Conservation (phyloP, 2,329 filamentous ascomycete species). For the Aspergillus ustus region DNA sequence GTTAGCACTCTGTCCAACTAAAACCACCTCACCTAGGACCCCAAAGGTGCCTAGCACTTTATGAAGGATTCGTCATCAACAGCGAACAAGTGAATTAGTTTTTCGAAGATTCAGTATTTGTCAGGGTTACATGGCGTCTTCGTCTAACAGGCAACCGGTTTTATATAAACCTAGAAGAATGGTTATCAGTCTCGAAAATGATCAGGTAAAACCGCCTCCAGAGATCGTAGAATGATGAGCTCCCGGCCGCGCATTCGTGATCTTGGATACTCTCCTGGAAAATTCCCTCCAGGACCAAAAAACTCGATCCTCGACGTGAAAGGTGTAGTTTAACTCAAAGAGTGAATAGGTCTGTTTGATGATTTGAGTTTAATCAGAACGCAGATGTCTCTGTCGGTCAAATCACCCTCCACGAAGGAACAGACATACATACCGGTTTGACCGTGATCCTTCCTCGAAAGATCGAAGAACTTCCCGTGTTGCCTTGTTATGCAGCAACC, state of each 20-base stretch:
- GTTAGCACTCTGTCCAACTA: neutral
- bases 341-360: neutral
- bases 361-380: neutral
- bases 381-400: neutral
- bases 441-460: neutral
- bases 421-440: neutral
- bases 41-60: neutral
- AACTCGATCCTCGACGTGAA: conserved; percentile 2
- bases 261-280: conserved; percentile 1
- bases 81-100: neutral
- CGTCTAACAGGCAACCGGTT: neutral
- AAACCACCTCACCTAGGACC: neutral
- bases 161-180: neutral
- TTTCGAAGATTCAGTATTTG: neutral
- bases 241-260: conserved; percentile 6
- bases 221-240: neutral
- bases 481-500: neutral
- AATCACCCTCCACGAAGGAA: neutral
- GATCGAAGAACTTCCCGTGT: neutral
- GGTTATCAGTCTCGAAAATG: neutral
- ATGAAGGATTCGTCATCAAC: neutral
- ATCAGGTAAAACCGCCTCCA: neutral
- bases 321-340: neutral
- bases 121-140: neutral
- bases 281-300: neutral